phyloP scores from a whole-genome alignment of 2,329 filamentous ascomycete species.

The Reticulascus tulasneorum region DNA sequence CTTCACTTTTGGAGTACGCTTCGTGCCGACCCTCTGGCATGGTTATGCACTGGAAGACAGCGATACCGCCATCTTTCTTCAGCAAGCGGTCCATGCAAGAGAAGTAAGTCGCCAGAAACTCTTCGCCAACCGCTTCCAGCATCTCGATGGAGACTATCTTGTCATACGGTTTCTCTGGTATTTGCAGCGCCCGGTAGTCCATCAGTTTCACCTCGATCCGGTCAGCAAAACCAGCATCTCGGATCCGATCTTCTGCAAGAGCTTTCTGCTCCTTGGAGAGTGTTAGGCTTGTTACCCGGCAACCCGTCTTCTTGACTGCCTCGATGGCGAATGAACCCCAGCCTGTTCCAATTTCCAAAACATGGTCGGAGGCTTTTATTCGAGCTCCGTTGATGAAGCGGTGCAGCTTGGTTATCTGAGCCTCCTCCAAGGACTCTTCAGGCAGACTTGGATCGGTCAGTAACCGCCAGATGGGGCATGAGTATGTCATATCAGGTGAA shows the following conservation, averaged over 20 bases:
- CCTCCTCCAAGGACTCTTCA: conserved; percentile 58
- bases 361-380: conserved; percentile 62
- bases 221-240: conserved; percentile 53
- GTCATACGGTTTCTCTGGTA: conserved; percentile 55
- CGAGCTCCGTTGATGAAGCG: conserved; percentile 62
- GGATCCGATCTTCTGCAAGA: conserved; percentile 62
- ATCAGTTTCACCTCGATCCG: conserved; percentile 61
- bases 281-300: conserved; percentile 65
- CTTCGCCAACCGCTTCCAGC: conserved; percentile 68
- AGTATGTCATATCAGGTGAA: conserved; percentile 74
- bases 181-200: conserved; percentile 63
- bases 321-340: conserved; percentile 73
- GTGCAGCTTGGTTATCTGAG: conserved; percentile 64
- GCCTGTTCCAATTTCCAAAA: conserved; percentile 71
- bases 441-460: conserved; percentile 32
- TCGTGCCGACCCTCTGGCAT: conserved; percentile 68
- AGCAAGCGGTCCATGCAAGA: conserved; percentile 57
- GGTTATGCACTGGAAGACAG: conserved; percentile 73
- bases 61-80: conserved; percentile 62
- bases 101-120: conserved; percentile 67
- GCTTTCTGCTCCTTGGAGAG: conserved; percentile 66
- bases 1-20: conserved; percentile 61
- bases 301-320: conserved; percentile 62
- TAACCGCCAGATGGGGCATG: conserved; percentile 62
- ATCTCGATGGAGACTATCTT: conserved; percentile 75